A percentile compares a stretch with the other conserved stretches of the same genome.
Conservation (phyloP, 441 rosid species). For the Daphne laureola region DNA sequence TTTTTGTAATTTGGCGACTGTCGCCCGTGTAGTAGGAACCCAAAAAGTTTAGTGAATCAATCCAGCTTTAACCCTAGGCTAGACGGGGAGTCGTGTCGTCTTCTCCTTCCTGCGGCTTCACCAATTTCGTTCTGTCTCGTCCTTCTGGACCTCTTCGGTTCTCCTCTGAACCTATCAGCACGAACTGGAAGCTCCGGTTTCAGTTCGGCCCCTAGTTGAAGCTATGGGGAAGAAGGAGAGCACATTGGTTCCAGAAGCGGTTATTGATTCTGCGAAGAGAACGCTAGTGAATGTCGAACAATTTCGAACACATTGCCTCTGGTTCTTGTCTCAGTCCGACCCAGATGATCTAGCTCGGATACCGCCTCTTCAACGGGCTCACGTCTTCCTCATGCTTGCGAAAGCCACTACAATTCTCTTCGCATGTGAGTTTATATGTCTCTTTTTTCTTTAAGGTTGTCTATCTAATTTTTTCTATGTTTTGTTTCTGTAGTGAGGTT, state of each 20-base stretch:
- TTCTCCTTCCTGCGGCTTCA: too few species aligned
- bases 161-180: too few species aligned
- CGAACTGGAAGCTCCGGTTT: too few species aligned
- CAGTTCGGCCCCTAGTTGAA: too few species aligned
- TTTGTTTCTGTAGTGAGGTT: conserved; percentile 51
- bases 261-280: conserved; percentile 53
- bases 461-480: neutral
- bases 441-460: conserved; percentile 30
- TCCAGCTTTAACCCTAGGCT: too few species aligned
- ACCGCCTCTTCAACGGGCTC: conserved; percentile 74
- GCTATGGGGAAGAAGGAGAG: conserved; percentile 13
- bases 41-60: too few species aligned
- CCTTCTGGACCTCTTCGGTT: too few species aligned
- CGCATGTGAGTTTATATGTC: too few species aligned
- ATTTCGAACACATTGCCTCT: conserved; percentile 41
- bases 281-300: conserved; percentile 39
- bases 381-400: conserved; percentile 47
- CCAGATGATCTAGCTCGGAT: conserved; percentile 57
- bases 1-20: too few species aligned
- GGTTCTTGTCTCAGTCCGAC: conserved; percentile 47
- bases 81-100: too few species aligned
- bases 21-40: too few species aligned
- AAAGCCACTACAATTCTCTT: conserved; percentile 64
- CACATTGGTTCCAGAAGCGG: conserved; percentile 51
- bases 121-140: too few species aligned